Evolutionary conservation across 768 basidiomycete species (phyloP).

Genomic region (Boletus vinaceobasis): DNA sequence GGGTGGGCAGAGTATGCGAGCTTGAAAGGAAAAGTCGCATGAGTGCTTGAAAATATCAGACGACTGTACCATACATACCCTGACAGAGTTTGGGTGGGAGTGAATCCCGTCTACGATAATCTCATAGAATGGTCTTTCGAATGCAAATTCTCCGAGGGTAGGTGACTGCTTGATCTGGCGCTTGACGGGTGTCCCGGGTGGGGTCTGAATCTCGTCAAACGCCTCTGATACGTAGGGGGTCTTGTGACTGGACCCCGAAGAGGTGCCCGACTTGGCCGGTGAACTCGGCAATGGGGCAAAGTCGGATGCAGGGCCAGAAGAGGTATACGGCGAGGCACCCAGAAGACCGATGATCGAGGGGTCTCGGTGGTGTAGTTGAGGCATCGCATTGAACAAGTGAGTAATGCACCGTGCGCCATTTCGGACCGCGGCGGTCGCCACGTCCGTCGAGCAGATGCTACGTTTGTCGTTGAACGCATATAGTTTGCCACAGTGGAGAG

Average conservation of each 20-base stretch:
- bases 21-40: slow-evolving; percentile 33
- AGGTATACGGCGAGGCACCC: slow-evolving; percentile 67
- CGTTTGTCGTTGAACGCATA: background rate
- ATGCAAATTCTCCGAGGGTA: slow-evolving; percentile 42
- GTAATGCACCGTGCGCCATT: slow-evolving; percentile 84
- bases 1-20: slow-evolving; percentile 80
- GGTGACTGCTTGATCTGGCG: slow-evolving; percentile 27
- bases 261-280: slow-evolving; percentile 11
- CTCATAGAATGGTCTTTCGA: slow-evolving; percentile 79
- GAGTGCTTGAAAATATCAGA: background rate
- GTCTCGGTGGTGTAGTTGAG: slow-evolving; percentile 84
- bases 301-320: slow-evolving; percentile 37
- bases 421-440: slow-evolving; percentile 67
- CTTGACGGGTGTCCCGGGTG: slow-evolving; percentile 48
- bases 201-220: slow-evolving; percentile 54
- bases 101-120: slow-evolving; percentile 91
- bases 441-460: slow-evolving; percentile 71
- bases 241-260: slow-evolving; percentile 11
- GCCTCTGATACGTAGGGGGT: slow-evolving; percentile 51
- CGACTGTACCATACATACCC: slow-evolving; percentile 45
- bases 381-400: slow-evolving; percentile 93
- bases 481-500: background rate
- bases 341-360: slow-evolving; percentile 89
- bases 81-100: slow-evolving; percentile 85
- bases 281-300: slow-evolving; percentile 20